These are phyloP conservation scores for Physcia stellaris DNA, from an alignment of 495 filamentous ascomycete genomes.

Conservation along the genomic window DNA sequence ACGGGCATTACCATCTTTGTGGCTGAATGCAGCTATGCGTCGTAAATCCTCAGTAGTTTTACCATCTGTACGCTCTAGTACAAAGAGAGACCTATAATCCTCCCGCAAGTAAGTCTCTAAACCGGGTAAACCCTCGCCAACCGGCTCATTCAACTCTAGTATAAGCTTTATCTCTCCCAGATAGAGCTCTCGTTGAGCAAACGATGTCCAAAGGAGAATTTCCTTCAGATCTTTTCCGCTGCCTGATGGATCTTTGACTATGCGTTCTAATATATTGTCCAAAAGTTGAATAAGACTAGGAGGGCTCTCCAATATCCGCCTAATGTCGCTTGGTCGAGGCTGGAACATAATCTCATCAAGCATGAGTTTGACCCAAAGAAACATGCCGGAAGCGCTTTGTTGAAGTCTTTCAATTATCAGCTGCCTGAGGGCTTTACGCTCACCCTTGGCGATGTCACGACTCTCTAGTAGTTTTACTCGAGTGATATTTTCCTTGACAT, in stretches of 20 bases:
- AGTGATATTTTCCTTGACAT: background rate
- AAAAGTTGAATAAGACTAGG: background rate
- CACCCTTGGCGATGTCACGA: background rate
- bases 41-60: no score
- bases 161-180: background rate
- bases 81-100: no score
- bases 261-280: background rate
- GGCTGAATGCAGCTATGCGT: no score
- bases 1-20: no score
- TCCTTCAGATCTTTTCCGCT: background rate
- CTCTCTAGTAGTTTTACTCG: background rate
- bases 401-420: background rate
- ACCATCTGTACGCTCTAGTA: no score
- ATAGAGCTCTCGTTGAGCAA: background rate
- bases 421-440: background rate
- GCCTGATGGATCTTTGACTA: background rate
- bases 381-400: background rate
- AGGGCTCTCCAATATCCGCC: background rate
- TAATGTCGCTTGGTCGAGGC: background rate
- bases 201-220: background rate
- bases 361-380: background rate
- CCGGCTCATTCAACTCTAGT: background rate
- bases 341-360: background rate
- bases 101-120: no score
- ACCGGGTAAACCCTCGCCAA: no score